Evolutionary conservation across 768 basidiomycete genomes (phyloP).

Genomic region (Trametes punicea): DNA sequence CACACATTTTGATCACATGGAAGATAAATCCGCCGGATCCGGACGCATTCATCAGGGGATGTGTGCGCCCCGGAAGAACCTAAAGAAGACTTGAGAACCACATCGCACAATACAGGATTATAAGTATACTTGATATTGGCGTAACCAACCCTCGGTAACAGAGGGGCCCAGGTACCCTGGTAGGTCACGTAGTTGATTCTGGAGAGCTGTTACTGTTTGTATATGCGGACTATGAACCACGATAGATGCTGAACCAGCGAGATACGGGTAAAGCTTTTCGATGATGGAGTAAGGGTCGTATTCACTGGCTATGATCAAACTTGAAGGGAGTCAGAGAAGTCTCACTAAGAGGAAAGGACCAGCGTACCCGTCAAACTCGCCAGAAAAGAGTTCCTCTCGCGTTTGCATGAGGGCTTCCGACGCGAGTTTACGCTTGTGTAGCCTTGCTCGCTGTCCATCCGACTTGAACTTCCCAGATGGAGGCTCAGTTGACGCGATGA

Average conservation of each 20-base stretch:
- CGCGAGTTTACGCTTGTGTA: slow-evolving; percentile 76
- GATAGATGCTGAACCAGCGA: slow-evolving; percentile 83
- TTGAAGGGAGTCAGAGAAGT: slow-evolving; percentile 29
- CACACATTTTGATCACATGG: slow-evolving; percentile 82
- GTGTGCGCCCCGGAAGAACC: slow-evolving; percentile 93
- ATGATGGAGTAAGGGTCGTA: slow-evolving; percentile 85
- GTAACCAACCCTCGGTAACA: slow-evolving; percentile 82
- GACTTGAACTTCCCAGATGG: slow-evolving; percentile 59
- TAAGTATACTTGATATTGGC: slow-evolving; percentile 76
- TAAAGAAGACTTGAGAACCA: slow-evolving; percentile 21
- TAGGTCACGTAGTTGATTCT: slow-evolving; percentile 61
- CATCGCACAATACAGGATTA: neutral
- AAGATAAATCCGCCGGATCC: slow-evolving; percentile 88
- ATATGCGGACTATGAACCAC: slow-evolving; percentile 83
- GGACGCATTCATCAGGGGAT: slow-evolving; percentile 90
- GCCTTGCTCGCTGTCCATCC: slow-evolving; percentile 65
- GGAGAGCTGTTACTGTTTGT: slow-evolving; percentile 78
- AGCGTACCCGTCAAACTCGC: slow-evolving; percentile 85
- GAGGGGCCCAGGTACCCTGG: slow-evolving; percentile 73
- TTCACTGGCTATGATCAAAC: slow-evolving; percentile 76
- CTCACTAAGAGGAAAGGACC: neutral
- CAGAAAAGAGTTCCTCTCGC: slow-evolving; percentile 78
- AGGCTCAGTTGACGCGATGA: slow-evolving; percentile 57
- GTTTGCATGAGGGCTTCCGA: slow-evolving; percentile 56
- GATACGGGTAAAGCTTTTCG: slow-evolving; percentile 66